phyloP scores from a whole-genome alignment of 345 rosid genomes.

The Euphorbia pulcherrima region DNA sequence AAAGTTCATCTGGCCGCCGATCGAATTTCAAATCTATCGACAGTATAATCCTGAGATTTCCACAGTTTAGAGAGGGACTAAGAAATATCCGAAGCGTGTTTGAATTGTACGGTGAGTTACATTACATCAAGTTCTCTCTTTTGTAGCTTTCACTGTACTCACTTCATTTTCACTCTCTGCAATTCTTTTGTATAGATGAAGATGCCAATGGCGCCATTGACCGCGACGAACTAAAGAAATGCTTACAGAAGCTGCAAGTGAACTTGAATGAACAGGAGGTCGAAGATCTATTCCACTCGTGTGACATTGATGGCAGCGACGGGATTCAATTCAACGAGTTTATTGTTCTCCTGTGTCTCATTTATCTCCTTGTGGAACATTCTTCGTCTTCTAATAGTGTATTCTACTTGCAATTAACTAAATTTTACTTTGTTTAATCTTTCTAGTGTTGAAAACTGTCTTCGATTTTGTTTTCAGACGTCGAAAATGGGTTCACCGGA shows the following conservation, averaged over 20 bases:
- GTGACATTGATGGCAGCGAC: constrained; percentile 73
- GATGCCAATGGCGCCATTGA: constrained; percentile 68
- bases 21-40: constrained; percentile 54
- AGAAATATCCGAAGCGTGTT: constrained; percentile 60
- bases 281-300: constrained; percentile 63
- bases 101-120: constrained; percentile 55
- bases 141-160: neutral
- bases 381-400: constrained; percentile 36
- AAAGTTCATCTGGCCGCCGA: constrained; percentile 34
- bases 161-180: neutral
- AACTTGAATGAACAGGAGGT: constrained; percentile 56
- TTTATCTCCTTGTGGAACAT: constrained; percentile 59
- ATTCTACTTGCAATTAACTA: constrained; percentile 19
- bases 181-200: constrained; percentile 39
- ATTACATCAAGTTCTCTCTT: constrained; percentile 8
- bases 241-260: constrained; percentile 55
- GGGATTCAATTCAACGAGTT: constrained; percentile 85
- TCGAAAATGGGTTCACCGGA: constrained; percentile 39
- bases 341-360: constrained; percentile 70
- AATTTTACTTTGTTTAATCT: constrained; percentile 3
- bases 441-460: neutral
- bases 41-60: constrained; percentile 69
- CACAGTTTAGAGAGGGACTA: constrained; percentile 56
- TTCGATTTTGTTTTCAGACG: constrained; percentile 35
- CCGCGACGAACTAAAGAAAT: constrained; percentile 58